Evolutionary conservation across 1,284 basidiomycete genomes (phyloP), one percentile per base, ranked within the genome.

Genomic region (Ustilago loliicola): DNA sequence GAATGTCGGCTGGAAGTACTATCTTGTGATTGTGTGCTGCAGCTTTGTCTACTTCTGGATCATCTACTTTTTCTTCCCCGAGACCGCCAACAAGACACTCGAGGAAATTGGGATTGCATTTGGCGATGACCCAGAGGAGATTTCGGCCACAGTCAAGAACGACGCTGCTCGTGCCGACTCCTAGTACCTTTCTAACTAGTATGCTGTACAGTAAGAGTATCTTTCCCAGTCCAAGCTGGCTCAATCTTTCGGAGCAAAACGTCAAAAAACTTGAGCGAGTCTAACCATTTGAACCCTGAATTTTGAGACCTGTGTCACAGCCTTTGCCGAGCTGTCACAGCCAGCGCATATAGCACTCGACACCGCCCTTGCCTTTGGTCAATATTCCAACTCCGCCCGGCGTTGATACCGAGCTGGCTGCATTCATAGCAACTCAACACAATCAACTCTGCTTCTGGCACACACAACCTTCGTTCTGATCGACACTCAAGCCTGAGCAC

Each of bases 1-100:
- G 25, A 50, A 50, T 3, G 48, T 50, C 48, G 25, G 48, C 25
- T 50, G 48, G 48, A 50, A 50, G 48, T 50, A 50, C 25, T 50
- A 50, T 50, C 48, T 50, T 17, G 48, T 50, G 25, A 50, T 50
- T 29, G 48, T 50, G 9, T 50, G 8, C 48, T 50, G 48, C 13
- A 50, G 48, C 48, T 50, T 50, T 50, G 48, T 50, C 48, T 50
- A 50, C 48, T 50, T 50, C 48, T 50, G 48, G 48, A 29, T 50
- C 13, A 29, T 50, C 48, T 50, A 50, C 25, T 50, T 50, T 13
- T 29, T 29, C 48, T 50, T 50, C 48, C 48, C 48, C 23, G 48
- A 50, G n/a, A 50, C 48, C n/a, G 48, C 48, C 11, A 50, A 50
- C 25, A 50, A 50, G 48, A 50, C 48, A 4, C 48, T 50, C 48